Conservation (phyloP, 345 rosid genomes). For the Populus alba region DNA sequence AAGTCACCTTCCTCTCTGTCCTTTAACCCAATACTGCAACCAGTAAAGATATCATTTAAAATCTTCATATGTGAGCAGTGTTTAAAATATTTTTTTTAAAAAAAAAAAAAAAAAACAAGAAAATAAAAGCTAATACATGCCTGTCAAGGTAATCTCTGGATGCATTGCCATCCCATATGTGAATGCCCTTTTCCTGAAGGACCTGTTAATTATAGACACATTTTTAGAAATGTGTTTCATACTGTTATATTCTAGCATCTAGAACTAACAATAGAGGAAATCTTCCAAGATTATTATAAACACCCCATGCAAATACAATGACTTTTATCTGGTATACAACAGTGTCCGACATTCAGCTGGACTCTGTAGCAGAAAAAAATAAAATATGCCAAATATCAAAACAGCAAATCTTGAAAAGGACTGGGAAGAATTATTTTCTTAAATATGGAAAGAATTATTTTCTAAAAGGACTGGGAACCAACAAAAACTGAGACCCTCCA, state of each 20-base stretch:
- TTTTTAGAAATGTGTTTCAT: constrained; percentile 10
- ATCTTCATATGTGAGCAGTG: constrained; percentile 1
- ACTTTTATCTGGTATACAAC: not conserved
- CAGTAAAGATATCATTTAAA: constrained; percentile 10
- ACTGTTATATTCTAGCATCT: not conserved
- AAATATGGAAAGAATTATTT: not conserved
- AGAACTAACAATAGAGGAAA: not conserved
- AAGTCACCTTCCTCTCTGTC: constrained; percentile 93
- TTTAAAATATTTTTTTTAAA: not conserved
- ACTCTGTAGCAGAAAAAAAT: not conserved
- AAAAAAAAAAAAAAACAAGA: not conserved
- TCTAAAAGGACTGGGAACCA: not conserved
- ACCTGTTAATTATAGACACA: constrained; percentile 42
- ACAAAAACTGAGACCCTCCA: not conserved
- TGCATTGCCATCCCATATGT: constrained; percentile 96
- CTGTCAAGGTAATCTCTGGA: constrained; percentile 89
- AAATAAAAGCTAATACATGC: constrained; percentile 26
- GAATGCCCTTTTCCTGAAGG: constrained; percentile 90
- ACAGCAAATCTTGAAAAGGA: not conserved
- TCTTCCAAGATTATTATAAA: not conserved
- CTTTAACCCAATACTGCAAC: constrained; percentile 63
- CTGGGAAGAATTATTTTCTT: not conserved
- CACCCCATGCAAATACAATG: not conserved
- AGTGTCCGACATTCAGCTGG: not conserved
- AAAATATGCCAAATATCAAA: not conserved